Evolutionary conservation across 2,329 filamentous ascomycete species (phyloP).

Genomic region (Fusarium metavorans): DNA sequence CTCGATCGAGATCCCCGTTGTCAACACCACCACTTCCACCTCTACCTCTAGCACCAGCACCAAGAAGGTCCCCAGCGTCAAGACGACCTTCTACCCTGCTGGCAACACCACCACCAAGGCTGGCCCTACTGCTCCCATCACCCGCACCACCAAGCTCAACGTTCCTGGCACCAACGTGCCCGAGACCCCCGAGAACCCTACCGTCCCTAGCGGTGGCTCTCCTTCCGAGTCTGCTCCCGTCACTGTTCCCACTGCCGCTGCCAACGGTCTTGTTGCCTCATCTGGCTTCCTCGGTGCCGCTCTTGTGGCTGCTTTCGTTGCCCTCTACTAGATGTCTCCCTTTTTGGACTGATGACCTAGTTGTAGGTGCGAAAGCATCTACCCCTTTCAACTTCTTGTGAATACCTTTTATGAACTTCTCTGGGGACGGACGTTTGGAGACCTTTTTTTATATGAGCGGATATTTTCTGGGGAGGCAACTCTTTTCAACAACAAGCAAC

Average conservation of each 20-base stretch:
- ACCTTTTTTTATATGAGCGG: conserved; percentile 27
- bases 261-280: conserved; percentile 53
- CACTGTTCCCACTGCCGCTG: conserved; percentile 46
- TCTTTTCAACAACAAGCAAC: conserved; percentile 21
- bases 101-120: conserved; percentile 42
- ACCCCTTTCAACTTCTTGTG: conserved; percentile 34
- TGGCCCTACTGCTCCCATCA: conserved; percentile 40
- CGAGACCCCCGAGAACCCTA: conserved; percentile 14
- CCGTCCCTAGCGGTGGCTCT: conserved; percentile 21
- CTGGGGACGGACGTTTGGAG: conserved; percentile 49
- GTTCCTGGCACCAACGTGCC: conserved; percentile 33
- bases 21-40: conserved; percentile 44
- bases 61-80: conserved; percentile 35
- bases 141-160: conserved; percentile 33
- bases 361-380: neutral
- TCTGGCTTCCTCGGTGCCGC: conserved; percentile 55
- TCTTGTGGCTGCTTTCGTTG: conserved; percentile 54
- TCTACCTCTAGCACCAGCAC: conserved; percentile 42
- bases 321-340: conserved; percentile 48
- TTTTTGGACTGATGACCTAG: conserved; percentile 10
- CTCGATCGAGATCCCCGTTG: conserved; percentile 34
- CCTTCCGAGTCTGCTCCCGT: conserved; percentile 29
- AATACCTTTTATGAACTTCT: conserved; percentile 38
- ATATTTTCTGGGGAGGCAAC: conserved; percentile 28
- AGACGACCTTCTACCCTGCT: conserved; percentile 43